A percentile compares a stretch with the other conserved stretches of the same genome.
These are phyloP conservation scores for Marchantia paleacea DNA, from an alignment of 225 moss, liverwort and hornwort species.

Conservation along the genomic window DNA sequence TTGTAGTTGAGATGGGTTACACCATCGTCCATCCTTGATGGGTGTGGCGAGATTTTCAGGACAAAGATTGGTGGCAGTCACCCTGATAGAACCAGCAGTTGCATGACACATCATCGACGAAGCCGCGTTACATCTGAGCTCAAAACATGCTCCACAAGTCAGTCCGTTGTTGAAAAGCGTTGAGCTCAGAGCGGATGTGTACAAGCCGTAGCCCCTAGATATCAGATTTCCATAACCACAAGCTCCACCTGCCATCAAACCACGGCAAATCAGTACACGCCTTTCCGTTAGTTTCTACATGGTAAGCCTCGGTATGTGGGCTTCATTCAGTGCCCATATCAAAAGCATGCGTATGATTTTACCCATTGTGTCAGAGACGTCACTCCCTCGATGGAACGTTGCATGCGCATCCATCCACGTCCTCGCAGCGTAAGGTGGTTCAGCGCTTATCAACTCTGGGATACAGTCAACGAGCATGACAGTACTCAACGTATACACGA, in stretches of 20 bases:
- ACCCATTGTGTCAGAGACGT: too few relatives aligned
- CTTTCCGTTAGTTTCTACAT: too few relatives aligned
- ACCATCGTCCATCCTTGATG: conserved; percentile 42
- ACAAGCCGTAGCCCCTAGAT: conserved; percentile 21
- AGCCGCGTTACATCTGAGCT: conserved; percentile 27
- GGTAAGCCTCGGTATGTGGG: too few relatives aligned
- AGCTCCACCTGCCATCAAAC: conserved; percentile 34
- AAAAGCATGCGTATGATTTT: too few relatives aligned
- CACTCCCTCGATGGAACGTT: too few relatives aligned
- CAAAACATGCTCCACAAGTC: conserved; percentile 44
- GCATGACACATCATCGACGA: conserved; percentile 24
- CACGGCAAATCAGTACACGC: background rate
- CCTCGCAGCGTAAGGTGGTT: too few relatives aligned
- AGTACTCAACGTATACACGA: too few relatives aligned
- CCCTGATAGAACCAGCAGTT: conserved; percentile 14
- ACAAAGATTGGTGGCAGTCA: conserved; percentile 53
- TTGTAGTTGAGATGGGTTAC: conserved; percentile 44
- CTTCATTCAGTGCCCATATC: too few relatives aligned
- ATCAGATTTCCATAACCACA: conserved; percentile 42
- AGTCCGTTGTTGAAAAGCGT: conserved; percentile 29
- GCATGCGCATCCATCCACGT: too few relatives aligned
- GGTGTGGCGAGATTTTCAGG: conserved; percentile 31
- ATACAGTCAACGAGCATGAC: too few relatives aligned
- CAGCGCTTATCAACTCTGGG: too few relatives aligned
- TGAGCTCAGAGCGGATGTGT: conserved; percentile 32